Evolutionary conservation across 2,329 filamentous ascomycete genomes (phyloP).

Genomic region (Parafenestella ontariensis): DNA sequence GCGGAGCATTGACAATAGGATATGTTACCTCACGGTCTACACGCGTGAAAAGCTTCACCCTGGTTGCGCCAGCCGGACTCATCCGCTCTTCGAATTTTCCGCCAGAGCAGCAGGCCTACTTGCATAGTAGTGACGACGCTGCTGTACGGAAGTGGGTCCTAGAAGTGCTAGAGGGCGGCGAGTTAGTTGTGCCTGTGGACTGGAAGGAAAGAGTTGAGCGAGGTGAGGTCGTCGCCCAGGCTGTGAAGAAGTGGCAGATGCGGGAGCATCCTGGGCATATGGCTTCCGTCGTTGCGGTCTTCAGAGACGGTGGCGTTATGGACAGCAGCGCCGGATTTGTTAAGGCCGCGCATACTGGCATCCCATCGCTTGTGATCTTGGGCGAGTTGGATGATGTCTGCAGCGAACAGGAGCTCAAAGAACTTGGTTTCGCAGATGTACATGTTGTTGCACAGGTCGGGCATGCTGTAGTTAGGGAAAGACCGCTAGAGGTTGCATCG

Average conservation of each 20-base stretch:
- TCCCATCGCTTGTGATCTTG: slow-evolving; percentile 42
- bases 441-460: slow-evolving; percentile 48
- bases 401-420: slow-evolving; percentile 38
- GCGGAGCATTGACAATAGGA: slow-evolving; percentile 49
- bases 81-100: slow-evolving; percentile 39
- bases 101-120: slow-evolving; percentile 24
- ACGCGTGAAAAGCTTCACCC: slow-evolving; percentile 44
- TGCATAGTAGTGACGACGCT: slow-evolving; percentile 41
- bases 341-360: slow-evolving; percentile 28
- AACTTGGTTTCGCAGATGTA: slow-evolving; percentile 47
- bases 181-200: slow-evolving; percentile 51
- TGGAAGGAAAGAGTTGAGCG: slow-evolving; percentile 54
- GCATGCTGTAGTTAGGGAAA: slow-evolving; percentile 52
- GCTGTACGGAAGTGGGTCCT: slow-evolving; percentile 49
- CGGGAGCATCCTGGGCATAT: slow-evolving; percentile 55
- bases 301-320: slow-evolving; percentile 56
- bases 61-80: slow-evolving; percentile 60
- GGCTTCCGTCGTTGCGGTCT: slow-evolving; percentile 55
- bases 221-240: slow-evolving; percentile 57
- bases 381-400: slow-evolving; percentile 50
- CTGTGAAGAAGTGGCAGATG: slow-evolving; percentile 59
- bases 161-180: slow-evolving; percentile 53
- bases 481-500: slow-evolving; percentile 46
- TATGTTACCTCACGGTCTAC: slow-evolving; percentile 46
- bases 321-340: slow-evolving; percentile 48